Evolutionary conservation across 1,284 basidiomycete species (phyloP), one percentile per base, ranked within the genome.

Genomic region (Cryptococcus sp.): DNA sequence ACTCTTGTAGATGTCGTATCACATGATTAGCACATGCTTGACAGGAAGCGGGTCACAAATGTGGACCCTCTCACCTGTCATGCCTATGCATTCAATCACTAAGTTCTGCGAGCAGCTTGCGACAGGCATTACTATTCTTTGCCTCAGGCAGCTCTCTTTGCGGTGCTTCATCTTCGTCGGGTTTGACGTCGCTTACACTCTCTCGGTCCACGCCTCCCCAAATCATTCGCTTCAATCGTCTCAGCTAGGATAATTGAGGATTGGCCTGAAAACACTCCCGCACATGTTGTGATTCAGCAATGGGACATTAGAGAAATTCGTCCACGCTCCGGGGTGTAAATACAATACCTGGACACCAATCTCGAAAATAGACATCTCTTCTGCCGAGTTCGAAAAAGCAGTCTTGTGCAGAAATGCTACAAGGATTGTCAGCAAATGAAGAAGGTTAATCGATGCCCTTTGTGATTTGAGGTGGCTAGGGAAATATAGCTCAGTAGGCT

Each of bases 361-460:
- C 55, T 70, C 69, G 47, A 64, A 76, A 6, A 74, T 68, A 20
- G 60, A 47, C 15, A 66, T 49, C 53, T 76, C 73, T 44, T 72
- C 69, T 0, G 65, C 60, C 1, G 72, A 74, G 45, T 76, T 71
- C 3, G 57, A 53, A 51, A 76, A 73, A 0, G 67, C 71, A 4
- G 52, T 51, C 11, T 71, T 64, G 47, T 76, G 73, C 2, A 61
- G 39, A 7, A 64, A 61, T 12, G 66, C 66, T 67, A 43, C 28
- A 33, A 33, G 4, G 28, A 33, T 33, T 33, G 28, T 33, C 28
- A 33, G 28, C 28, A 33, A 33, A 9, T 33, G 28, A 33, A 5
- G 28, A 4, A 33, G 9, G 28, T 4, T 5, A 5, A 33, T 33
- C 28, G 5, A 5, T 9, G 9, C 9, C 28, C 28, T 33, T 33